Conservation (phyloP, 2,329 filamentous ascomycete species). For the Ophiostoma pallidulum region DNA sequence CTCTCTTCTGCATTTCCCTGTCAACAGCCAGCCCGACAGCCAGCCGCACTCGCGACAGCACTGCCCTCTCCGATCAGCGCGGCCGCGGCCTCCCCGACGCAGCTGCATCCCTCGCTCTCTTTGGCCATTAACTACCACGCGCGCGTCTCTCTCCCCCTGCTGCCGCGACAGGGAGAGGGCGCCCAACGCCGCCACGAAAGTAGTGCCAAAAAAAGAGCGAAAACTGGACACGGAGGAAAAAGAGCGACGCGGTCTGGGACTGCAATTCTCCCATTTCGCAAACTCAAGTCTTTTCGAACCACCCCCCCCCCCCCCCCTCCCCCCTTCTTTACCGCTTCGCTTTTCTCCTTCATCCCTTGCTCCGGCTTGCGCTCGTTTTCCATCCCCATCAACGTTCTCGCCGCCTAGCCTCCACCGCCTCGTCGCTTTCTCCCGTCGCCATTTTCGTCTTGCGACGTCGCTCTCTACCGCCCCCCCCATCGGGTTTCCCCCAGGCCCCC, state of each 20-base stretch:
- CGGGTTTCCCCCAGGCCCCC: slow-evolving; percentile 28
- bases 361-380: neutral
- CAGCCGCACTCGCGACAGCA: too few species aligned
- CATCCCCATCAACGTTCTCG: neutral
- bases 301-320: neutral
- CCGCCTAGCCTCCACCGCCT: neutral
- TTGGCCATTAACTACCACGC: too few species aligned
- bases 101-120: too few species aligned
- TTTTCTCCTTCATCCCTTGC: neutral
- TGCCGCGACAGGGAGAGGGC: neutral
- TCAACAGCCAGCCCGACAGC: too few species aligned
- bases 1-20: too few species aligned
- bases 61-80: too few species aligned
- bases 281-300: neutral
- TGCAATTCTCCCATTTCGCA: neutral
- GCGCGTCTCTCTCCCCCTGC: neutral
- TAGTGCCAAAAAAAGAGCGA: neutral
- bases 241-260: slow-evolving; percentile 1
- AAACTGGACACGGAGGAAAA: slow-evolving; percentile 5
- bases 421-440: neutral
- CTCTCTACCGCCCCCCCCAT: slow-evolving; percentile 15
- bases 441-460: neutral
- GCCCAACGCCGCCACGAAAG: neutral
- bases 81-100: too few species aligned
- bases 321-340: too few species aligned